Percentiles rank a stretch among this genome's conserved stretches.
Conservation (phyloP, 192 early-diverging fungal genomes). For the Coemansia sp. region DNA sequence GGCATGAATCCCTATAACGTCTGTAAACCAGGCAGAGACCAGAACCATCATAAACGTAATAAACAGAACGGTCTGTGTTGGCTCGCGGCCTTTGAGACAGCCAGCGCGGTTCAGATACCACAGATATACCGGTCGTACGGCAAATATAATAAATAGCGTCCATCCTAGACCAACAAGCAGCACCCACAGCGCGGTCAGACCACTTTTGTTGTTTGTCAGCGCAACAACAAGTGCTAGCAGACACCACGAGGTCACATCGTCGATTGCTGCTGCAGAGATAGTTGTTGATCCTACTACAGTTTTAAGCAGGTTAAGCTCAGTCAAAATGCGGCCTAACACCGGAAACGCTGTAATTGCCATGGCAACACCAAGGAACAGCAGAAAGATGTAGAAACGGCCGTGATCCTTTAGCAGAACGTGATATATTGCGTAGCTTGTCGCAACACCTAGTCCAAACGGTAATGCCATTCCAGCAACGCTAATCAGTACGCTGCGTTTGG, state of each 20-base stretch:
- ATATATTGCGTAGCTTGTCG: conserved; percentile 71
- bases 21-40: conserved; percentile 75
- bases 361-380: conserved; percentile 87
- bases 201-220: conserved; percentile 71
- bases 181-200: conserved; percentile 75
- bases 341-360: conserved; percentile 95
- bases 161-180: conserved; percentile 72
- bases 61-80: conserved; percentile 59
- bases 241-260: conserved; percentile 88
- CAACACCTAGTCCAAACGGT: conserved; percentile 77
- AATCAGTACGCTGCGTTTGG: conserved; percentile 59
- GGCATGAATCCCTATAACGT: conserved; percentile 84
- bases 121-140: conserved; percentile 60
- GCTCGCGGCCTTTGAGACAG: conserved; percentile 33
- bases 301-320: conserved; percentile 78
- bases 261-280: conserved; percentile 80
- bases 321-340: conserved; percentile 90
- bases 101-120: conserved; percentile 38
- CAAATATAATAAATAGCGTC: conserved; percentile 65
- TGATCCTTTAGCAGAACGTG: conserved; percentile 46
- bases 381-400: conserved; percentile 63
- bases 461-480: conserved; percentile 76
- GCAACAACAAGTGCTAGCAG: conserved; percentile 80
- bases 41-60: conserved; percentile 72
- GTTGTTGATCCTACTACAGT: conserved; percentile 82